Conservation (phyloP, 495 filamentous ascomycete genomes). For the Podospora comata region DNA sequence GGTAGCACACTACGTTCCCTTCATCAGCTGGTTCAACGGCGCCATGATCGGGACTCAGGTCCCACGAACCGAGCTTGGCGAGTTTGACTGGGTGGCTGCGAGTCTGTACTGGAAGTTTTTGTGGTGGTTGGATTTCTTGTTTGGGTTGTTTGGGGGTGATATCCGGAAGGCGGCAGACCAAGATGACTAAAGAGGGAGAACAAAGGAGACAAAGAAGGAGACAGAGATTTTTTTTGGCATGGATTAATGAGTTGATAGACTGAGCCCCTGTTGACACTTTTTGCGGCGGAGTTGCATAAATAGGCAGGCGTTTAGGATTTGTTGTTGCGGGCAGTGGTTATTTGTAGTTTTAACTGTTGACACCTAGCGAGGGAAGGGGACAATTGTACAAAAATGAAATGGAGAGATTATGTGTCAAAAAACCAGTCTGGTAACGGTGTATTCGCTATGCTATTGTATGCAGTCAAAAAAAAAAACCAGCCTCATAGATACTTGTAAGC, state of each 20-base stretch:
- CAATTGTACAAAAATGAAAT: neutral
- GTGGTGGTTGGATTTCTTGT: constrained; percentile 48
- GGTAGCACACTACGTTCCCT: constrained; percentile 57
- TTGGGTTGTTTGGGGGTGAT: constrained; percentile 49
- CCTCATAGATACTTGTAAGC: neutral
- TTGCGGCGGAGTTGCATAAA: neutral
- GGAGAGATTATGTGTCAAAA: neutral
- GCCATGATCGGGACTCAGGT: constrained; percentile 79
- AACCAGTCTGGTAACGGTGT: neutral
- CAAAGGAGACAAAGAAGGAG: neutral
- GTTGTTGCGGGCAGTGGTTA: neutral
- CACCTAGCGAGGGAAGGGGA: neutral
- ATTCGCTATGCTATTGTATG: neutral
- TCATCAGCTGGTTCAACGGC: constrained; percentile 66
- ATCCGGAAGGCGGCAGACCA: constrained; percentile 45
- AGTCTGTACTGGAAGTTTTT: constrained; percentile 72
- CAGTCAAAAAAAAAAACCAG: neutral
- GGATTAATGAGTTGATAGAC: neutral
- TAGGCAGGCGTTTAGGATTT: neutral
- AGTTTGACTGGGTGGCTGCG: constrained; percentile 71
- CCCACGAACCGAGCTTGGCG: constrained; percentile 71
- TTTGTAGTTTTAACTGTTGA: neutral
- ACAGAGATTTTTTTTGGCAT: neutral
- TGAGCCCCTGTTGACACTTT: neutral
- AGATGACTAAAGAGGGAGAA: constrained; percentile 38